A percentile compares a stretch with the other conserved stretches of the same genome.
These are phyloP conservation scores for Alternaria alternata DNA, from an alignment of 2,329 filamentous ascomycete genomes.

Conservation along the genomic window DNA sequence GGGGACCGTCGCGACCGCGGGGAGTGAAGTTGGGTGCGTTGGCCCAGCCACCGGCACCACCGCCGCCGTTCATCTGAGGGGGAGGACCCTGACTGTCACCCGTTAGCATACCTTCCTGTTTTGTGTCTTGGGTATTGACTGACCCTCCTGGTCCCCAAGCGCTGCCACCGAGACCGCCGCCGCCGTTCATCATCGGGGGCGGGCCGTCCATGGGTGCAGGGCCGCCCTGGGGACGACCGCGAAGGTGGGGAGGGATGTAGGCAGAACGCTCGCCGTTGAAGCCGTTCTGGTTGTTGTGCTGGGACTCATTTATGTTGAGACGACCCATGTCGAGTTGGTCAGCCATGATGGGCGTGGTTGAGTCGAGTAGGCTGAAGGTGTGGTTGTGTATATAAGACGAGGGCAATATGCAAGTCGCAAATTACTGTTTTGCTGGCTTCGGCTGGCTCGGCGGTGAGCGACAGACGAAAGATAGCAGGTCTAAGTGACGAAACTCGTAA, in stretches of 20 bases:
- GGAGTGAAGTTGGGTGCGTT: conserved; percentile 67
- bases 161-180: conserved; percentile 65
- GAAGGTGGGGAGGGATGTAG: conserved; percentile 88
- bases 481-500: conserved; percentile 43
- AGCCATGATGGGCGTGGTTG: conserved; percentile 46
- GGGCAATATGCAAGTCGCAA: conserved; percentile 20
- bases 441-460: conserved; percentile 42
- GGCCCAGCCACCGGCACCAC: conserved; percentile 68
- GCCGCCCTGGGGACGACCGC: conserved; percentile 53
- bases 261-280: conserved; percentile 68
- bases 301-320: conserved; percentile 73
- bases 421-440: conserved; percentile 34
- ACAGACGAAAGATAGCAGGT: conserved; percentile 39
- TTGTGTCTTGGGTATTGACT: conserved; percentile 22
- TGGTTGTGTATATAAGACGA: conserved; percentile 7
- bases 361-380: conserved; percentile 12
- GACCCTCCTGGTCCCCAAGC: conserved; percentile 62
- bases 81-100: conserved; percentile 39
- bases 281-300: conserved; percentile 63
- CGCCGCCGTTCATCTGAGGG: conserved; percentile 62
- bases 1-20: conserved; percentile 49
- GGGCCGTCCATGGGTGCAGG: conserved; percentile 52
- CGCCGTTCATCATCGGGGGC: conserved; percentile 61
- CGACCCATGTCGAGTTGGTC: conserved; percentile 80
- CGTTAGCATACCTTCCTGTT: conserved; percentile 26